Percentiles rank a stretch among this genome's conserved stretches.
These are phyloP conservation scores for Stentor roeselii DNA, from an alignment of 73 alveolate species.

Conservation along the genomic window DNA sequence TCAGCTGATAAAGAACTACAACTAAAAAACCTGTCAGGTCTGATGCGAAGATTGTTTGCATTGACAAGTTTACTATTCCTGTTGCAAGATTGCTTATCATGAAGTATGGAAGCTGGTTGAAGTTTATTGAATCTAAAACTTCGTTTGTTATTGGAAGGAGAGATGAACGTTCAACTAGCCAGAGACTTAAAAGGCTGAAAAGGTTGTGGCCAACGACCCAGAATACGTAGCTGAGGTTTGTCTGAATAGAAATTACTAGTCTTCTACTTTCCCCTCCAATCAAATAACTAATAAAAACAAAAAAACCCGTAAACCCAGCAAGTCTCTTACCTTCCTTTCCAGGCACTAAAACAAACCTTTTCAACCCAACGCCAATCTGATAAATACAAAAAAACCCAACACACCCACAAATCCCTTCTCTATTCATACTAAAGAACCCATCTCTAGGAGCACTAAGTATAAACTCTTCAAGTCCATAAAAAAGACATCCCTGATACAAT, in stretches of 20 bases:
- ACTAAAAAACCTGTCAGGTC: background rate
- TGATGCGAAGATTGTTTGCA: conserved; percentile 28
- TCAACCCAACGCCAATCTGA: conserved; percentile 43
- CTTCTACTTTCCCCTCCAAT: conserved; percentile 23
- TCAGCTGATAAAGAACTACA: background rate
- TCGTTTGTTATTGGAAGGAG: conserved; percentile 9
- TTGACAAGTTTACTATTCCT: conserved; percentile 32
- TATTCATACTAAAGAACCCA: conserved; percentile 44
- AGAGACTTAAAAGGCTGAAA: background rate
- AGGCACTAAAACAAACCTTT: conserved; percentile 5
- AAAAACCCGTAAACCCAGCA: too few relatives aligned
- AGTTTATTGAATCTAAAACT: conserved; percentile 32
- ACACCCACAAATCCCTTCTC: conserved; percentile 65
- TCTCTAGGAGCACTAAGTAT: conserved; percentile 53
- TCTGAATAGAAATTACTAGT: background rate
- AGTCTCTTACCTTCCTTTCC: background rate
- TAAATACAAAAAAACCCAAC: conserved; percentile 49
- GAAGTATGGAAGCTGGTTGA: conserved; percentile 41
- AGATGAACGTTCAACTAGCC: conserved; percentile 26
- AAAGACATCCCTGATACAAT: conserved; percentile 32
- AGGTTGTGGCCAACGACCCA: conserved; percentile 31
- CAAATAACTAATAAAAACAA: background rate
- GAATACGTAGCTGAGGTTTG: conserved; percentile 33
- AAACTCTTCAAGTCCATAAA: conserved; percentile 37
- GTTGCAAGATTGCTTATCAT: conserved; percentile 37